Base-by-base conservation (phyloP, 2,329 filamentous ascomycete genomes). In the Emergomyces africanus region DNA sequence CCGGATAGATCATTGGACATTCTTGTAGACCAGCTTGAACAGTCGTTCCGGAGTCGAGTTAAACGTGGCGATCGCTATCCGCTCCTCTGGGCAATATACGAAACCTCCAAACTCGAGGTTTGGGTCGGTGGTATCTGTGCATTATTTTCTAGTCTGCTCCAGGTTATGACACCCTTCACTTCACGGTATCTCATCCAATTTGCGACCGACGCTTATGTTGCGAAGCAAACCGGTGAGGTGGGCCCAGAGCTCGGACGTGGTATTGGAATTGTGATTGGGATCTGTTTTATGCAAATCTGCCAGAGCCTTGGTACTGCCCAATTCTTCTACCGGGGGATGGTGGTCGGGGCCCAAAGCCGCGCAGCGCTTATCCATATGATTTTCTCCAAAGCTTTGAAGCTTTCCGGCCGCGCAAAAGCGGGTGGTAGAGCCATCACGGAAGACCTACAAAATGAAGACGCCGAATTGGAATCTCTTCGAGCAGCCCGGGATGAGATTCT, bases 321-420 rank as follows among this genome's bases (percentile, higher is more conserved):
- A 68, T 96, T 95, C 74, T 86, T 97, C 68, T 97, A 92, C 68
- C 84, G 86, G 25, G 90, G 92, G 25, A 95, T 96, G 87, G 85
- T 95, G 75, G 83, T 95, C 44, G 94, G 92, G 63, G 94, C 90
- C 0, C 86, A 96, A 74, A 77, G 83, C 8, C 82, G 92, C 69
- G 90, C 86, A 0, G 87, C 89, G 0, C 76, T 97, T 49, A 95
- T 96, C 65, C 83, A 88, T 25, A 75, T 90, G 60, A 90, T 97
- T 60, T 97, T 95, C 68, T 89, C 94, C 70, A 97, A 97, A 72
- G 85, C 90, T 2, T 90, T 96, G 86, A 85, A 85, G 56, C 81
- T 97, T 18, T 96, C 91, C 0, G 89, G 87, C 12, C 82, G 91
- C 56, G 94, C 94, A 25, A 94, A 86, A 72, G 90, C 92, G 12